Base-by-base conservation (phyloP, 257 asterid species). In the Petunia secreta region DNA sequence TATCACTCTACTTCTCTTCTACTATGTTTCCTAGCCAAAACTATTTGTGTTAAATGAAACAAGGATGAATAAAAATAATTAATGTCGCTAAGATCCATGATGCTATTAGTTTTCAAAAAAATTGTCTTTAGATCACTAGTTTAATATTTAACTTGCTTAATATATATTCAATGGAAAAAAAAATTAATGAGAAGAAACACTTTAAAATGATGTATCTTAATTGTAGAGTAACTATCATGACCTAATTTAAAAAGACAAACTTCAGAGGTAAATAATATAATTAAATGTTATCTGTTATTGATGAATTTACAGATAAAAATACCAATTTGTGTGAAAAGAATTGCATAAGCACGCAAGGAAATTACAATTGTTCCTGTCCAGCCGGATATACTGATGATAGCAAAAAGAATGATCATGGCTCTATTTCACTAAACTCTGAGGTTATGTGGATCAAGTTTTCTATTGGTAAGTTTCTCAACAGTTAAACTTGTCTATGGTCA, bases 341-440 rank as follows among this genome's bases (percentile, higher is more conserved):
- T 40, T 89, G 90, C 80, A 68, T 34, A 1, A 87, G 87, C 8
- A 77, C 8, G 0, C 85, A 50, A 1, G 89, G 91, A 1, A 83
- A 68, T 54, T 85, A 60, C 73, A 81, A 14, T 15, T 89, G 92
- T 68, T 71, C 85, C 15, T 89, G 92, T 63, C 46, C 8, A 10
- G 14, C 73, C 4, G 91, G 91, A 74, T 84, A 84, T 52, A 7
- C 3, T 0, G 92, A 86, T 2, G 91, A 85, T 71, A 89, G 85
- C 6, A 73, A 0, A 59, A 79, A 34, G 60, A 57, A 60, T 7
- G 84, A 86, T 8, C 80, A 3, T 8, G 88, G 87, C 52, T 89
- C 91, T 79, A 65, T 79, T 71, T 73, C 83, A 8, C 15, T 64
- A 10, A 85, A 76, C 48, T 84, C 88, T 2, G 80, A 80, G 11